phyloP scores from a whole-genome alignment of 441 rosid genomes.

The Erodium trifolium region DNA sequence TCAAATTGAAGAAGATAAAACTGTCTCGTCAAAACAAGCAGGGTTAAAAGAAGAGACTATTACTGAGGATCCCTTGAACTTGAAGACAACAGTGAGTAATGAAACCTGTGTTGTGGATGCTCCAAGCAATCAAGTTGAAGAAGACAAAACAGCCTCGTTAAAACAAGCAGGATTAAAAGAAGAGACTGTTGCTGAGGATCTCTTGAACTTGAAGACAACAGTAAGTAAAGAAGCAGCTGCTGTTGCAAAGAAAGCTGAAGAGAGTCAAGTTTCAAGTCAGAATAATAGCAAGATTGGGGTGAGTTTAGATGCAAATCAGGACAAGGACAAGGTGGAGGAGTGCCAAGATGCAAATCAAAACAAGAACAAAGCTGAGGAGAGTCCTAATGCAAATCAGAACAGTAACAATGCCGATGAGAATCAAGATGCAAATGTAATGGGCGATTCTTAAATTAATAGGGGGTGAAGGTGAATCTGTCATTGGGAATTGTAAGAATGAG shows the following conservation, averaged over 20 bases:
- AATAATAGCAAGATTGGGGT: neutral
- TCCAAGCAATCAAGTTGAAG: no score
- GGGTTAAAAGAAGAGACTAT: conserved; percentile 21
- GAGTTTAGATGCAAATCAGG: conserved; percentile 2
- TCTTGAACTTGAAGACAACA: neutral
- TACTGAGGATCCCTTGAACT: no score
- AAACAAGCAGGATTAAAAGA: no score
- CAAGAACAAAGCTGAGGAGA: neutral
- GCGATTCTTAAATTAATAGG: neutral
- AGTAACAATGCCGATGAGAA: no score
- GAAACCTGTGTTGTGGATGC: no score
- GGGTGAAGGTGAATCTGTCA: neutral
- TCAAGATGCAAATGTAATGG: neutral
- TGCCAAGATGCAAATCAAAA: neutral
- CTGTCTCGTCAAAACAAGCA: conserved; percentile 17
- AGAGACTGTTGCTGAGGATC: no score
- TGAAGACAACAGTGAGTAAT: no score
- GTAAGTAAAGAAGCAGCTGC: conserved; percentile 18
- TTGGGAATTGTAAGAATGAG: neutral
- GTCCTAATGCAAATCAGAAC: neutral
- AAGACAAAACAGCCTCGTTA: no score
- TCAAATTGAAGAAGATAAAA: conserved; percentile 23
- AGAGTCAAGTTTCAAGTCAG: neutral
- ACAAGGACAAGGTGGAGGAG: neutral
- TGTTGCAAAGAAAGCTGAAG: neutral